Evolutionary conservation across 352 stramenopile species (phyloP), one percentile per base, ranked within the genome.

Genomic region (Globisporangium cederbergense): DNA sequence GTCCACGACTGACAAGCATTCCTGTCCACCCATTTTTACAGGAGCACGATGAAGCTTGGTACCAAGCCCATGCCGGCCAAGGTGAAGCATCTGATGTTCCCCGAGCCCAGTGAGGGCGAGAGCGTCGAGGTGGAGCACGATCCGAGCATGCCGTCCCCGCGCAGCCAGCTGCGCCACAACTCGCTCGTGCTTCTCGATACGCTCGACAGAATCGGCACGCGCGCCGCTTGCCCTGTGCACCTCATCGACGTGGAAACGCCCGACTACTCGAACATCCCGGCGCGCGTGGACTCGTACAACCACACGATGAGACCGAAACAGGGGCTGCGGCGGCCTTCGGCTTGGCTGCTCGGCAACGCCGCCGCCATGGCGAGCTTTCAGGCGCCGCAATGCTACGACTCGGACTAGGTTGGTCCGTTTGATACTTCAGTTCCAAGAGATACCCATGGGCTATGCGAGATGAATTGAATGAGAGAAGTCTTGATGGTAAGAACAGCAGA

Each of bases 161-260:
- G 79, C 50, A 72, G 79, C 14, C 70, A 83, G 34, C 71, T 90
- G 57, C 80, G 56, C 20, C 70, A 58, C 22, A 62, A 81, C 43
- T 89, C 81, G 52, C 71, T 82, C 22, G 76, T 92, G 40, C 67
- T 72, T 22, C 66, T 92, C n/a, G 83, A 89, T 66, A 90, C 76
- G 22, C 67, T 90, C 32, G 83, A 92, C 68, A 87, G 86, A 62
- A 90, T 92, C 46, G 83, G 83, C 64, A 90, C 83, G 28, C 77
- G 83, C 66, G 78, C 79, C 40, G 78, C 81, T 10, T 90, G 80
- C 59, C 83, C 81, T 25, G 78, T 92, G 60, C 83, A 89, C 38
- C 60, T 90, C 47, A 73, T 92, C 40, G 70, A 84, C 22, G 76
- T 86, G 47, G 67, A 76, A n/a, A 67, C 77, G 28, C 73, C 75